Base-by-base conservation (phyloP, 306 rosid species). In the Sesbania bispinosa region DNA sequence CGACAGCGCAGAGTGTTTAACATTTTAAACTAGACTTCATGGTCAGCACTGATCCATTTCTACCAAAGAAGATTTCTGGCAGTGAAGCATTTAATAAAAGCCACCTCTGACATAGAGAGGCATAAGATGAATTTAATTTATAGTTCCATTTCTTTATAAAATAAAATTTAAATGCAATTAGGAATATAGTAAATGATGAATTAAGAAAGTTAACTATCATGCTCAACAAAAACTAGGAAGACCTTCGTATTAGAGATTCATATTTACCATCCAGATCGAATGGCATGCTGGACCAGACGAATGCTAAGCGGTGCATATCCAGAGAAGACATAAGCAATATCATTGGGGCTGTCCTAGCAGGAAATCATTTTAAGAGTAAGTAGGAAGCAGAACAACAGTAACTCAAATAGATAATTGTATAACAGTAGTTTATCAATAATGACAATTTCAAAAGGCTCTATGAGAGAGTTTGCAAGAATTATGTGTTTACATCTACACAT, bases 231-330 rank as follows among this genome's bases (percentile, higher is more conserved):
- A 77, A 39, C 70, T 52, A 36, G 63, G 66, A 43, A 57, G 74
- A 41, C 38, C 23, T 66, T 48, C 38, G 46, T 51, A 70, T 33
- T 5, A 71, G 39, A 69, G 62, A 64, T 75, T 50, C 32, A 70
- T 38, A 65, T 81, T 89, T 79, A 94, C 99, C 99, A 94, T 89
- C 99, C 99, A 69, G 99, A 89, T 62, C 96, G 88, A 83, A 91
- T 86, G 73, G 99, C 99, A 38, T 94, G 90, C 79, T 91, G 97
- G 79, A 91, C 69, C 60, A 94, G 96, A 69, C 99, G 97, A 86
- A 94, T 89, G 80, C 99, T 94, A 63, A 94, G 99, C 57, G 99
- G 99, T 57, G 99, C 97, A 72, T 94, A 94, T 81, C 99, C 99
- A 55, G 99, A 94, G 85, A 94, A 94, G 76, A 87, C 97, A 1